These are phyloP conservation scores for Solanum peruvianum DNA, from an alignment of 257 asterid genomes.

Conservation along the genomic window DNA sequence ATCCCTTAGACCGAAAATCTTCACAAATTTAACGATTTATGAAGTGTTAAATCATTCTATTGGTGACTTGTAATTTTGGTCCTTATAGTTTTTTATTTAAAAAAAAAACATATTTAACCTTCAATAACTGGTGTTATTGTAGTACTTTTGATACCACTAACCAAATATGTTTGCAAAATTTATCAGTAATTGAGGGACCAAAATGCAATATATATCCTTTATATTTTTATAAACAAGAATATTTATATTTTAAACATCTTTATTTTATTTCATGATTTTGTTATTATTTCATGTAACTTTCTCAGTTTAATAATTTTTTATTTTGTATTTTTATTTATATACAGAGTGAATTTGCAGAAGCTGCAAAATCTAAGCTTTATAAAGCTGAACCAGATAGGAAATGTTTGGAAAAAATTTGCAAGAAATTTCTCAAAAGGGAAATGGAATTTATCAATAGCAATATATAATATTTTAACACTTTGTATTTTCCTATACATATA, in stretches of 20 bases:
- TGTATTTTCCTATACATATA: background rate
- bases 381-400: conserved; percentile 41
- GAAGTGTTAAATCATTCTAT: background rate
- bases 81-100: background rate
- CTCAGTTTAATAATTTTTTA: background rate
- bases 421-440: conserved; percentile 36
- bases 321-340: background rate
- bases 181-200: background rate
- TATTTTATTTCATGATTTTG: background rate
- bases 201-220: background rate
- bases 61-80: background rate
- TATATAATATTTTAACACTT: background rate
- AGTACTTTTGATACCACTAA: background rate
- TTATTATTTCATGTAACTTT: background rate
- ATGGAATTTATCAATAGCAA: background rate
- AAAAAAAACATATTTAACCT: background rate
- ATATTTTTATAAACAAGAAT: background rate
- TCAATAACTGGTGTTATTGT: background rate
- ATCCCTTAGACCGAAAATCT: background rate
- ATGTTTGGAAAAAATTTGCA: conserved; percentile 52
- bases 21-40: background rate
- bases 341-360: conserved; percentile 43
- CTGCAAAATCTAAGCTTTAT: conserved; percentile 22
- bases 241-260: background rate
- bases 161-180: background rate